phyloP scores from a whole-genome alignment of 192 early-diverging fungal species.

The Gryganskiella cystojenkinii region DNA sequence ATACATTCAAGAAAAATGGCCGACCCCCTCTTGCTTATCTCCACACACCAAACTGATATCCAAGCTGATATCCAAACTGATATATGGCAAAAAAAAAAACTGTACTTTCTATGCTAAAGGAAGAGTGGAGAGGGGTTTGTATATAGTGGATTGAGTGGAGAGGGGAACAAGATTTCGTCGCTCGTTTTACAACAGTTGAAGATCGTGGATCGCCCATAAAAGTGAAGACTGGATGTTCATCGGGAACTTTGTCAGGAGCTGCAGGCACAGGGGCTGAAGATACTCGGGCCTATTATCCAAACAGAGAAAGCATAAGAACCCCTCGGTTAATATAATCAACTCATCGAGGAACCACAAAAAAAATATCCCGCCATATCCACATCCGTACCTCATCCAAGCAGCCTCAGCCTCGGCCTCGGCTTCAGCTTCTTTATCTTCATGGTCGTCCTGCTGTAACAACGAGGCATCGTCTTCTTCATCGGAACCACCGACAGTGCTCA shows the following conservation, averaged over 20 bases:
- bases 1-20: no score
- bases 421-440: conserved; percentile 10
- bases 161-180: background rate
- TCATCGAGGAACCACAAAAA: background rate
- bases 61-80: no score
- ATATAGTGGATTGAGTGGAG: background rate
- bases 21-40: no score
- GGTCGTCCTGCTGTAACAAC: conserved; percentile 22
- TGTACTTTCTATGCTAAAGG: no score
- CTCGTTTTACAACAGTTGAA: conserved; percentile 27
- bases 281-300: conserved; percentile 37
- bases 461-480: conserved; percentile 23
- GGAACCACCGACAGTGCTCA: background rate
- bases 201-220: conserved; percentile 44
- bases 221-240: conserved; percentile 53
- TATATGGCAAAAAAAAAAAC: no score
- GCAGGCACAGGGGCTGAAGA: conserved; percentile 44
- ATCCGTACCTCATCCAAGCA: conserved; percentile 44
- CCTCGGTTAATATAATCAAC: background rate
- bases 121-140: background rate
- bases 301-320: background rate
- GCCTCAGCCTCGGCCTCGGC: conserved; percentile 24
- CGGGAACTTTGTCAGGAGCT: conserved; percentile 46
- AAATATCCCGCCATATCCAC: no score
- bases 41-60: no score